phyloP scores from a whole-genome alignment of 2,329 filamentous ascomycete species.

The Colletotrichum spinosum region DNA sequence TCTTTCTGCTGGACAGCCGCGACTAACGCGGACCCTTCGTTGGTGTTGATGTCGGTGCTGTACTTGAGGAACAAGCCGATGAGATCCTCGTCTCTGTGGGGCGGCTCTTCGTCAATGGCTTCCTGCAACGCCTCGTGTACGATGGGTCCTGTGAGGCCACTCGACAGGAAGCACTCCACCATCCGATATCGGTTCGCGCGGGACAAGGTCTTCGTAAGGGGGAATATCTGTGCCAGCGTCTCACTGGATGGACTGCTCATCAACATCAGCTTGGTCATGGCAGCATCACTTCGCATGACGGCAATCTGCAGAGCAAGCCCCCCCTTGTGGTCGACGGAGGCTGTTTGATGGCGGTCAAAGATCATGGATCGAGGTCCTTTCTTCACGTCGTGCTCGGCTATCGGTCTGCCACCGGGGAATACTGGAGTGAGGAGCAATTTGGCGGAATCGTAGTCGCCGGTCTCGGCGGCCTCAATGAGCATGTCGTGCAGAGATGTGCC shows the following conservation, averaged over 20 bases:
- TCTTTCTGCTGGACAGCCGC: conserved; percentile 63
- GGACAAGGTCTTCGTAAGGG: conserved; percentile 57
- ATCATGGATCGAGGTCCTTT: conserved; percentile 44
- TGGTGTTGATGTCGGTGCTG: conserved; percentile 66
- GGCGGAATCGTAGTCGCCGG: conserved; percentile 59
- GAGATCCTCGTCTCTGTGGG: conserved; percentile 61
- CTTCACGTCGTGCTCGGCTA: conserved; percentile 31
- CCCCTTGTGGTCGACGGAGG: conserved; percentile 64
- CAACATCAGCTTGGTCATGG: conserved; percentile 60
- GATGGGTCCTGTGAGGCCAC: conserved; percentile 58
- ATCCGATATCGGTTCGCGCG: conserved; percentile 58
- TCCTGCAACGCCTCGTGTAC: conserved; percentile 64
- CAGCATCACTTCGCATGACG: conserved; percentile 56
- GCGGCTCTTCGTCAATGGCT: conserved; percentile 61
- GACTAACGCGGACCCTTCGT: conserved; percentile 61
- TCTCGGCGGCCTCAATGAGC: conserved; percentile 61
- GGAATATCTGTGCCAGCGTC: conserved; percentile 62
- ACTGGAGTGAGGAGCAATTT: conserved; percentile 62
- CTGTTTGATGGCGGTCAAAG: conserved; percentile 59
- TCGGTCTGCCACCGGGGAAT: conserved; percentile 52
- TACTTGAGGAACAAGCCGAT: conserved; percentile 64
- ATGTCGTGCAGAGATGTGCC: conserved; percentile 61
- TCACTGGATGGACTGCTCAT: conserved; percentile 58
- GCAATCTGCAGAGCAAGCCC: conserved; percentile 64
- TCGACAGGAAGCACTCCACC: conserved; percentile 61